Conservation (phyloP, 1,284 basidiomycete genomes). For the Cryptococcus maquisensis region DNA sequence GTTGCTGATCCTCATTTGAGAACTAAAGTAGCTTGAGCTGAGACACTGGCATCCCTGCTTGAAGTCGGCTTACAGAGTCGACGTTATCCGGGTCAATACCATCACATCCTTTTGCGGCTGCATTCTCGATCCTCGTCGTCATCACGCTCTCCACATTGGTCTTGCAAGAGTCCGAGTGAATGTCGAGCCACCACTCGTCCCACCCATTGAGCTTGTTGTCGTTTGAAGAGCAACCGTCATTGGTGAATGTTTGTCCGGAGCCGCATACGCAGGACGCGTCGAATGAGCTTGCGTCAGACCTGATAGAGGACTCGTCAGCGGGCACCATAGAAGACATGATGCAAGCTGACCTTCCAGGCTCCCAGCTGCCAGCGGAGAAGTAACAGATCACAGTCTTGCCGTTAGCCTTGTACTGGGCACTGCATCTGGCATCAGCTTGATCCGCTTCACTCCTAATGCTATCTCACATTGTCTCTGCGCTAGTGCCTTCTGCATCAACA, state of each 20-base stretch:
- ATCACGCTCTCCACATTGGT: slow-evolving; percentile 24
- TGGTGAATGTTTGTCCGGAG: slow-evolving; percentile 6
- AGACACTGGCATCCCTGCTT: background rate
- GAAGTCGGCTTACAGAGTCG: slow-evolving; percentile 22
- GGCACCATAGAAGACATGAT: background rate
- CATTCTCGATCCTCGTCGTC: slow-evolving; percentile 29
- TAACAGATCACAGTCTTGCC: slow-evolving; percentile 47
- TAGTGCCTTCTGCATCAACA: slow-evolving; percentile 19
- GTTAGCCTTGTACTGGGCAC: slow-evolving; percentile 1
- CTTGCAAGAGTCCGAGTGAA: slow-evolving; percentile 22
- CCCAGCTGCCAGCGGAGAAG: slow-evolving; percentile 42
- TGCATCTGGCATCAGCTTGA: background rate
- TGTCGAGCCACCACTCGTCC: slow-evolving; percentile 40
- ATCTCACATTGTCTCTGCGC: slow-evolving; percentile 18
- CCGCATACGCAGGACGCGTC: slow-evolving; percentile 30
- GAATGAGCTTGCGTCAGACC: slow-evolving; percentile 20
- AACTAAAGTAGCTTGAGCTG: background rate
- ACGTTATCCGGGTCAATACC: slow-evolving; percentile 47
- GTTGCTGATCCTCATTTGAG: slow-evolving; percentile 9
- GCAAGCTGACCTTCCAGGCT: slow-evolving; percentile 10
- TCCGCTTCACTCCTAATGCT: background rate
- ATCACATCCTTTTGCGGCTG: slow-evolving; percentile 42
- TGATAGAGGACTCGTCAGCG: background rate
- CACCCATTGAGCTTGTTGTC: slow-evolving; percentile 32
- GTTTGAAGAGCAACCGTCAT: background rate